Conservation (phyloP, 352 stramenopile genomes). For the Phytophthora uliginosa region DNA sequence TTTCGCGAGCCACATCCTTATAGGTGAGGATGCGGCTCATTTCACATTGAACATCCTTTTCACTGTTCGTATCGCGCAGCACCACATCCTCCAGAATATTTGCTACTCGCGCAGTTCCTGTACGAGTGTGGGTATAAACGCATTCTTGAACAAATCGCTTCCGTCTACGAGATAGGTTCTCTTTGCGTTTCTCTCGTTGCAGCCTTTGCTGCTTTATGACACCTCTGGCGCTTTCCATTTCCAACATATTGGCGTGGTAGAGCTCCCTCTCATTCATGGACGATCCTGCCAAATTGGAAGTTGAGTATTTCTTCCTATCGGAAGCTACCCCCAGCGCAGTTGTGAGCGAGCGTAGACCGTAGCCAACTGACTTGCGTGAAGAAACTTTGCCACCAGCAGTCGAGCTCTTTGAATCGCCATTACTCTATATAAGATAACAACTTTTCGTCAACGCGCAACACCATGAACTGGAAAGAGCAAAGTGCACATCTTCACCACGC, state of each 20-base stretch:
- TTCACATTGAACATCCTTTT: constrained; percentile 47
- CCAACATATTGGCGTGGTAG: constrained; percentile 30
- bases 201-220: constrained; percentile 65
- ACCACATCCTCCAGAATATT: constrained; percentile 54
- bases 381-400: constrained; percentile 20
- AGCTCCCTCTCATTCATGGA: constrained; percentile 41
- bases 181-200: constrained; percentile 64
- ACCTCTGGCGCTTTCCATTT: constrained; percentile 30
- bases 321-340: constrained; percentile 45
- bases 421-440: constrained; percentile 19
- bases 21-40: constrained; percentile 69
- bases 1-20: constrained; percentile 76
- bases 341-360: constrained; percentile 74
- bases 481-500: constrained; percentile 9
- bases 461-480: not conserved
- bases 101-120: constrained; percentile 35
- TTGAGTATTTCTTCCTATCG: constrained; percentile 40
- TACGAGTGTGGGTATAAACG: constrained; percentile 41
- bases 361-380: constrained; percentile 64
- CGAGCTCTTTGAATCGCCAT: constrained; percentile 7
- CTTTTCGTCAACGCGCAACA: constrained; percentile 3
- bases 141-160: constrained; percentile 78
- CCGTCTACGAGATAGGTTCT: constrained; percentile 53
- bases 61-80: constrained; percentile 56
- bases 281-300: constrained; percentile 26